Evolutionary conservation across 345 rosid genomes (phyloP).

Genomic region (Syzygium aqueum): DNA sequence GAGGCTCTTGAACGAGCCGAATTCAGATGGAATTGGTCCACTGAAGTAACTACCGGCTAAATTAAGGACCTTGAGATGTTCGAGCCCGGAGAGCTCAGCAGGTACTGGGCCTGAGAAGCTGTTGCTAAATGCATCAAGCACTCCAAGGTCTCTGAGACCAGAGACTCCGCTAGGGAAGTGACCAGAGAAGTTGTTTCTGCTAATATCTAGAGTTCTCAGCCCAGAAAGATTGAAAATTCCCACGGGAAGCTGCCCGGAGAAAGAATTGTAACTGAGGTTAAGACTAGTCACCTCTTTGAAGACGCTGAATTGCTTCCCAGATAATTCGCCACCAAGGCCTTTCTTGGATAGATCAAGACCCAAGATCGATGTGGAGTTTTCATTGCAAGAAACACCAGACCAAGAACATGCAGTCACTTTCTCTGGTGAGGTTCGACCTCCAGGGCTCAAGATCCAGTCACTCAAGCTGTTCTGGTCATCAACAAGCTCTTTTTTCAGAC

Average conservation of each 20-base stretch:
- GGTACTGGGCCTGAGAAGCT: conserved; percentile 85
- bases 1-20: conserved; percentile 59
- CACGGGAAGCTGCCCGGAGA: conserved; percentile 57
- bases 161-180: conserved; percentile 46
- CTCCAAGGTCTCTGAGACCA: conserved; percentile 31
- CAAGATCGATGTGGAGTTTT: conserved; percentile 42
- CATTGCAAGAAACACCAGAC: conserved; percentile 71
- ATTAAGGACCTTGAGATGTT: conserved; percentile 57
- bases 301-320: conserved; percentile 38
- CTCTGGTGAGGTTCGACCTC: conserved; percentile 14
- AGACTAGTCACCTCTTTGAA: conserved; percentile 68
- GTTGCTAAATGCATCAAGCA: conserved; percentile 79
- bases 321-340: conserved; percentile 49
- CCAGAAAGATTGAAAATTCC: conserved; percentile 43
- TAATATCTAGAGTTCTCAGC: conserved; percentile 63
- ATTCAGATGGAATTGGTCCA: conserved; percentile 68
- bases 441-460: conserved; percentile 57
- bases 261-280: conserved; percentile 72
- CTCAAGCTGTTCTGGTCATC: conserved; percentile 33
- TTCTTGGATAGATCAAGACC: conserved; percentile 56
- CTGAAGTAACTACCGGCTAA: conserved; percentile 91
- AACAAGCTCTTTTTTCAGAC: conserved; percentile 57
- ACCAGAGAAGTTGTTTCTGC: conserved; percentile 81
- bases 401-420: conserved; percentile 56
- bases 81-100: conserved; percentile 37